Base-by-base conservation (phyloP, 768 basidiomycete genomes). In the Termitomyces sp. region DNA sequence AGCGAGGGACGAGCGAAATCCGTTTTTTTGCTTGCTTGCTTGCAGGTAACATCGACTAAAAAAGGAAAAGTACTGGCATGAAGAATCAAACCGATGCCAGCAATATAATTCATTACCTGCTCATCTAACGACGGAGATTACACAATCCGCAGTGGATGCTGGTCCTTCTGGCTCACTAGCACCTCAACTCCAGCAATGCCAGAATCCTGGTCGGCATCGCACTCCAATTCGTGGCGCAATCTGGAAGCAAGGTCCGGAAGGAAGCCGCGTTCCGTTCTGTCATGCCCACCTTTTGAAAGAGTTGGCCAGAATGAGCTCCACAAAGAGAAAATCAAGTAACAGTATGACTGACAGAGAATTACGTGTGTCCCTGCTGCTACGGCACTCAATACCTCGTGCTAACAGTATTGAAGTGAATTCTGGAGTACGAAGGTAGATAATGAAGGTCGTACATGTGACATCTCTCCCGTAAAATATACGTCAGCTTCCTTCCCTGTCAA, bases 201-300 rank as follows among this genome's bases (percentile, higher is more conserved):
- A 61, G 73, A 64, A 50, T 69, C 68, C 62, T 66, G 68, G 62
- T 66, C 70, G 20, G 71, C 72, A 55, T 74, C 68, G 48, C 73
- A 72, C 43, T 67, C 73, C 62, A 91, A 76, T 71, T 87, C 83
- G 52, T 69, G 65, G 62, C 72, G 70, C 63, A 98, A 78, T 73
- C 85, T 87, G 12, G 77, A 73, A 43, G 87, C 87, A 37, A 98
- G 83, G 29, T 85, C 77, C 17, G 87, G 84, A 58, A 98, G 87
- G 75, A 93, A 98, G 0, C 94, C 94, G 37, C 96, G 90, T 76
- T 98, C 96, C 48, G 96, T 96, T 74, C 95, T 95, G 15, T 93
- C 91, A 75, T 98, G 96, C 17, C 92, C 92, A 71, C 90, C 91
- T 92, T 65, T 43, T 48, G 37, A 25, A 48, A 48, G n/a, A 40